Base-by-base conservation (phyloP, 805 yeast genomes). In the Ogataea zsoltii region DNA sequence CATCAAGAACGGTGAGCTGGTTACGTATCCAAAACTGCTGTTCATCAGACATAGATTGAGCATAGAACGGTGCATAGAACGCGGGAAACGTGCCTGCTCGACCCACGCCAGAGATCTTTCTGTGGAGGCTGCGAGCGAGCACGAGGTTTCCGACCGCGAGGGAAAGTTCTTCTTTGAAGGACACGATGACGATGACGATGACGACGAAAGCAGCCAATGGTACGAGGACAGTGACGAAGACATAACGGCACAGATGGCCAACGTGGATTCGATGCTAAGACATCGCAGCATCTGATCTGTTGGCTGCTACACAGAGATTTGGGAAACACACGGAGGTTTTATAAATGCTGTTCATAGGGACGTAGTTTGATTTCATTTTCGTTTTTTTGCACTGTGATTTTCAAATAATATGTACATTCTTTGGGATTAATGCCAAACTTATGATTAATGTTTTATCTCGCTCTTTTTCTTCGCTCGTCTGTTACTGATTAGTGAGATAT, bases 1-100 rank as follows among this genome's bases (percentile, higher is more conserved):
- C 75, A 75, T 86, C 25, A 56, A 63, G 25, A 79, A 77, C 45
- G 94, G 94, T 9, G 84, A 84, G 62, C 63, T 70, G 25, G 76
- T 83, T 13, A 77, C 86, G 41, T 86, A 71, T 58, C 94, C 94
- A 2, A 77, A 82, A 49, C 51, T 86, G 13, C 57, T 79, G 15
- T 86, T 85, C 59, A 79, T 86, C 26, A 76, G 74, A 25, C 84
- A 85, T 59, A 70, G 91, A 42, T 55, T 83, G 30, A 68, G 68
- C 33, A 79, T 87, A n/a, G 92, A 87, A 61, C 63, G 85, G 41
- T 76, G 79, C 7, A 80, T 85, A 28, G 81, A 76, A 37, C 58
- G 66, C 31, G 87, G 87, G 1, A 63, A 75, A 42, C 67, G 64
- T 28, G 50, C 50, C 16, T 32, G 26, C 15, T 35, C 41, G 15